Conservation (phyloP, 495 filamentous ascomycete species). For the Hypoxylon lenormandii region DNA sequence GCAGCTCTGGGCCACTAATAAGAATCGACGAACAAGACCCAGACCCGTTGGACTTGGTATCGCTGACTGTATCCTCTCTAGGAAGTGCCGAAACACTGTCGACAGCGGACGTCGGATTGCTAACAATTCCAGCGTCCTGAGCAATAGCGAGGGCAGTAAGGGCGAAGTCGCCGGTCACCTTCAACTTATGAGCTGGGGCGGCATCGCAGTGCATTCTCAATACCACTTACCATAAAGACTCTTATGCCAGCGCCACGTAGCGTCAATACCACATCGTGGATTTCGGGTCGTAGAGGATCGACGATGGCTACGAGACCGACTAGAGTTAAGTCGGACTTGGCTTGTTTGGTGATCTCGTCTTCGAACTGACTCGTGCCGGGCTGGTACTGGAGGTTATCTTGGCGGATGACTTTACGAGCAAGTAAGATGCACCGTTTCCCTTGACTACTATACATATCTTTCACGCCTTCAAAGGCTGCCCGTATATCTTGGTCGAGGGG, state of each 20-base stretch:
- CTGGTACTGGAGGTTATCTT: conserved; percentile 49
- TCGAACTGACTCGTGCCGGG: conserved; percentile 64
- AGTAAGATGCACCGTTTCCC: conserved; percentile 74
- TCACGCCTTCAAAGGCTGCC: conserved; percentile 62
- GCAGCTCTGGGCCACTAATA: conserved; percentile 69
- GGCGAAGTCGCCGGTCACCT: conserved; percentile 78
- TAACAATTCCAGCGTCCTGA: conserved; percentile 73
- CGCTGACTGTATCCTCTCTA: conserved; percentile 42
- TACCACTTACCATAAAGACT: conserved; percentile 67
- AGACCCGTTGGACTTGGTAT: conserved; percentile 27
- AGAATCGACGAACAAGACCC: conserved; percentile 56
- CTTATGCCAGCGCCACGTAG: conserved; percentile 71
- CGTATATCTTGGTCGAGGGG: conserved; percentile 56
- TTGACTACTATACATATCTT: conserved; percentile 72
- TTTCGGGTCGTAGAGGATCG: conserved; percentile 75
- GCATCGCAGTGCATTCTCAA: conserved; percentile 4
- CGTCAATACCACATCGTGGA: conserved; percentile 68
- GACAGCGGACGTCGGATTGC: conserved; percentile 53
- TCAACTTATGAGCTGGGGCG: conserved; percentile 12
- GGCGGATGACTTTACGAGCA: conserved; percentile 66
- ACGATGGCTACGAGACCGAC: conserved; percentile 75
- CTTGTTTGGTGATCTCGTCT: conserved; percentile 61
- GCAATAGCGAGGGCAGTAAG: conserved; percentile 78
- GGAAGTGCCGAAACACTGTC: conserved; percentile 57
- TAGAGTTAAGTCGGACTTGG: conserved; percentile 64